Evolutionary conservation across 306 rosid species (phyloP).

Genomic region (Abrus precatorius): DNA sequence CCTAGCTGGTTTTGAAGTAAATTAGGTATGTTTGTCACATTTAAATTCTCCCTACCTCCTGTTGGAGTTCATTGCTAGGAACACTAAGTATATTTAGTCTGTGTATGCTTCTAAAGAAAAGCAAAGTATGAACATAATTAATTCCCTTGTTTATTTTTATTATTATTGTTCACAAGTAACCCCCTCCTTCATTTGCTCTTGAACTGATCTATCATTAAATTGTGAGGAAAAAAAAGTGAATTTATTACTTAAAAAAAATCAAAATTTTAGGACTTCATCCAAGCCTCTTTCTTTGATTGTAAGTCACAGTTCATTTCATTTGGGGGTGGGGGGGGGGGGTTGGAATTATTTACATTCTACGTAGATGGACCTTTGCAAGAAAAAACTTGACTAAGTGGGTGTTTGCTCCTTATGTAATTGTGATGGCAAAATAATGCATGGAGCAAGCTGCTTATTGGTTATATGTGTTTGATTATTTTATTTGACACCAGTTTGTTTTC

Average conservation of each 20-base stretch:
- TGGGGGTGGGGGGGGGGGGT: background rate
- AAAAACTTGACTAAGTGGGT: background rate
- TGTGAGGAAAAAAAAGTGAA: constrained; percentile 4
- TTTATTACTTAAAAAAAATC: background rate
- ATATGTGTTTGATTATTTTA: background rate
- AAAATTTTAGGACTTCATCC: background rate
- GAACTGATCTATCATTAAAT: background rate
- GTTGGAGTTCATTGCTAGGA: too few relatives aligned
- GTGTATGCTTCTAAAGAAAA: constrained; percentile 21
- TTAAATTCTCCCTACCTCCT: too few relatives aligned
- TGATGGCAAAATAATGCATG: background rate
- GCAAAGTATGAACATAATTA: background rate
- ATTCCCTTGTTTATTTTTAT: background rate
- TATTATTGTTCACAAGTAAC: background rate
- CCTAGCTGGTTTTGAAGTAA: background rate
- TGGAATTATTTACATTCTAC: constrained; percentile 12
- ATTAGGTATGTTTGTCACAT: background rate
- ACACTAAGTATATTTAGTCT: background rate
- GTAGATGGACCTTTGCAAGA: too few relatives aligned
- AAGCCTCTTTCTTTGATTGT: constrained; percentile 5
- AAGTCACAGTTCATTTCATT: background rate
- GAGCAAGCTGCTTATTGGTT: background rate
- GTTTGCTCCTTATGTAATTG: background rate
- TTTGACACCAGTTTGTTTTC: background rate
- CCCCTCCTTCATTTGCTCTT: constrained; percentile 4